Evolutionary conservation across 2,329 filamentous ascomycete species (phyloP).

Genomic region (Aspergillus sp.): DNA sequence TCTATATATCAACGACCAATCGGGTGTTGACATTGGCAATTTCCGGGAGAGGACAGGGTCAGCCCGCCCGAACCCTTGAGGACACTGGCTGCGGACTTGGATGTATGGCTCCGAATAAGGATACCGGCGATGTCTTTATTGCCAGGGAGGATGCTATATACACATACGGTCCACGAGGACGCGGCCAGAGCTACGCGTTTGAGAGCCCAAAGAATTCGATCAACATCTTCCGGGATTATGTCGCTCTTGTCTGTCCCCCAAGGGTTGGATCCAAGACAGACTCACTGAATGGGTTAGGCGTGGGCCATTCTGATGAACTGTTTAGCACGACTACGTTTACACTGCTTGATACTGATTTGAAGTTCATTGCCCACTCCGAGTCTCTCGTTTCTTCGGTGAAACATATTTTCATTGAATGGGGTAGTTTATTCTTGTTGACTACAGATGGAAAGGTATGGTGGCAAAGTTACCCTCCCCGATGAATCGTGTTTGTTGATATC

Average conservation of each 20-base stretch:
- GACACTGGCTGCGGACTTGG: slow-evolving; percentile 86
- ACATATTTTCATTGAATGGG: slow-evolving; percentile 78
- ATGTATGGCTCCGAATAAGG: slow-evolving; percentile 81
- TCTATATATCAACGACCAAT: slow-evolving; percentile 87
- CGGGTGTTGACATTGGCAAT: slow-evolving; percentile 80
- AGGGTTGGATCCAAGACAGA: slow-evolving; percentile 51
- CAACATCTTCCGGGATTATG: slow-evolving; percentile 71
- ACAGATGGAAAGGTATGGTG: slow-evolving; percentile 74
- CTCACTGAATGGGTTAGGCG: slow-evolving; percentile 63
- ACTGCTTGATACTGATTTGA: slow-evolving; percentile 81
- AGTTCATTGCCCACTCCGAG: slow-evolving; percentile 84
- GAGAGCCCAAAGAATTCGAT: slow-evolving; percentile 83
- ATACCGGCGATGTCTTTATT: slow-evolving; percentile 78
- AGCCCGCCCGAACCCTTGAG: slow-evolving; percentile 79
- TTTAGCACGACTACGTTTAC: slow-evolving; percentile 85
- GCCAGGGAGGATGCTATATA: slow-evolving; percentile 93
- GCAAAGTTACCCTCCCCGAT: background rate
- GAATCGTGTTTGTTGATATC: slow-evolving; percentile 8
- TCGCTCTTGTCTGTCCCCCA: slow-evolving; percentile 76
- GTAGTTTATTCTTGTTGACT: slow-evolving; percentile 79
- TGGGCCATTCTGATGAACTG: slow-evolving; percentile 62
- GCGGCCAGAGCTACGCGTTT: slow-evolving; percentile 81
- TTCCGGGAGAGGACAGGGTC: slow-evolving; percentile 78
- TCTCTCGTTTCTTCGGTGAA: slow-evolving; percentile 72
- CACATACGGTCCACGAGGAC: slow-evolving; percentile 76